phyloP scores from a whole-genome alignment of 1,284 basidiomycete genomes.

The Leucoagaricus sp. region DNA sequence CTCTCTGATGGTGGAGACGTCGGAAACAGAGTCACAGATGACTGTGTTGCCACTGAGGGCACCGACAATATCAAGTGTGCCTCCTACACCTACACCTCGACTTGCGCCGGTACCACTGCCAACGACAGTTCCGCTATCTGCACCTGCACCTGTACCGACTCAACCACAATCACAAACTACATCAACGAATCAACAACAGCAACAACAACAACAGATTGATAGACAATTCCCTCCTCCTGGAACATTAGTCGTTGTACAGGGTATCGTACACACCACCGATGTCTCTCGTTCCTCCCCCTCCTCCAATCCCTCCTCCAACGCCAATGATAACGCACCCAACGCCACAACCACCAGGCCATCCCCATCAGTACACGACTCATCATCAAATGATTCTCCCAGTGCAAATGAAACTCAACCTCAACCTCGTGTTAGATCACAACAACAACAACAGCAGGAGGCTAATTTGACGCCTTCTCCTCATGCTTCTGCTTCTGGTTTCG shows the following conservation, averaged over 20 bases:
- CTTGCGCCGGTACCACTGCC: too few species aligned
- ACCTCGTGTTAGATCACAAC: not conserved
- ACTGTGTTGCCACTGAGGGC: too few species aligned
- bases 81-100: too few species aligned
- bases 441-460: not conserved
- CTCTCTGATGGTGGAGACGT: too few species aligned
- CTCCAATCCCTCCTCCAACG: constrained; percentile 14
- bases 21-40: too few species aligned
- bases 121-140: too few species aligned
- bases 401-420: not conserved
- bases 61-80: too few species aligned
- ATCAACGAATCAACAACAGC: not conserved
- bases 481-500: not conserved
- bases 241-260: constrained; percentile 77
- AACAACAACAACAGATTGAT: constrained; percentile 4
- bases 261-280: constrained; percentile 78
- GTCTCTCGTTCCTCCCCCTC: constrained; percentile 37
- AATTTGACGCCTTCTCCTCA: too few species aligned
- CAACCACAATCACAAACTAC: not conserved
- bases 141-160: not conserved
- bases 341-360: constrained; percentile 10
- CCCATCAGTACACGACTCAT: not conserved
- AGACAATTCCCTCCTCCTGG: constrained; percentile 67
- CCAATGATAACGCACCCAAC: constrained; percentile 23
- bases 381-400: not conserved